phyloP scores from a whole-genome alignment of 179 eudicot genomes.

The Actinidia arguta region DNA sequence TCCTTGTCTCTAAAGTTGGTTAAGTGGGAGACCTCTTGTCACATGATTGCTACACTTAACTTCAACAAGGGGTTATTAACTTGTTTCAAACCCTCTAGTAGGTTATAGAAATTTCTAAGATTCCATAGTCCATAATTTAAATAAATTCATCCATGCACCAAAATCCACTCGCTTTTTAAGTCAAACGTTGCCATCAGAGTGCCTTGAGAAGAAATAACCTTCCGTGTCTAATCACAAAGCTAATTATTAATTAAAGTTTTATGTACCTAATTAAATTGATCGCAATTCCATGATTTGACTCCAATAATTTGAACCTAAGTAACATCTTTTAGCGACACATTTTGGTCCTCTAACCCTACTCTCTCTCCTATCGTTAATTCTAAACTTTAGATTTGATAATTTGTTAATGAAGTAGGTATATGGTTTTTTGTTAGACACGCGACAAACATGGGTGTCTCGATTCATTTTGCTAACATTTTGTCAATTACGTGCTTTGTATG shows the following conservation, averaged over 20 bases:
- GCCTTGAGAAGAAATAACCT: slow-evolving; percentile 26
- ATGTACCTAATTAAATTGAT: neutral
- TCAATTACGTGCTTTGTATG: too few relatives aligned
- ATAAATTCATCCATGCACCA: slow-evolving; percentile 3
- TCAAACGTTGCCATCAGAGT: slow-evolving; percentile 37
- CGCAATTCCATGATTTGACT: slow-evolving; percentile 11
- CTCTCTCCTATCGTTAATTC: neutral
- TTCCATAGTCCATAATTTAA: slow-evolving; percentile 23
- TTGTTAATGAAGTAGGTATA: too few relatives aligned
- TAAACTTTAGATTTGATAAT: neutral
- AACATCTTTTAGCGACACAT: neutral
- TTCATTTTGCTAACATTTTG: too few relatives aligned
- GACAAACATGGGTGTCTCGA: too few relatives aligned
- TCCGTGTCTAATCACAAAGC: slow-evolving; percentile 23
- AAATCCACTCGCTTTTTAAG: slow-evolving; percentile 17
- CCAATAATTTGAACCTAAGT: neutral
- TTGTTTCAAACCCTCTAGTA: slow-evolving; percentile 2
- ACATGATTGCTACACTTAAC: slow-evolving; percentile 22
- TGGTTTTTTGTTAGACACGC: too few relatives aligned
- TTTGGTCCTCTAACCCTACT: slow-evolving; percentile 4
- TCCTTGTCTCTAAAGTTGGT: slow-evolving; percentile 12
- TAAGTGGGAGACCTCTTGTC: slow-evolving; percentile 29
- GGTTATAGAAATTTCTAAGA: neutral
- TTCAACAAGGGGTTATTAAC: slow-evolving; percentile 24
- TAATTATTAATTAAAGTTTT: slow-evolving; percentile 13